These are phyloP conservation scores for Cryptococcus jaspeensis DNA, from an alignment of 1,284 basidiomycete species.

Conservation along the genomic window DNA sequence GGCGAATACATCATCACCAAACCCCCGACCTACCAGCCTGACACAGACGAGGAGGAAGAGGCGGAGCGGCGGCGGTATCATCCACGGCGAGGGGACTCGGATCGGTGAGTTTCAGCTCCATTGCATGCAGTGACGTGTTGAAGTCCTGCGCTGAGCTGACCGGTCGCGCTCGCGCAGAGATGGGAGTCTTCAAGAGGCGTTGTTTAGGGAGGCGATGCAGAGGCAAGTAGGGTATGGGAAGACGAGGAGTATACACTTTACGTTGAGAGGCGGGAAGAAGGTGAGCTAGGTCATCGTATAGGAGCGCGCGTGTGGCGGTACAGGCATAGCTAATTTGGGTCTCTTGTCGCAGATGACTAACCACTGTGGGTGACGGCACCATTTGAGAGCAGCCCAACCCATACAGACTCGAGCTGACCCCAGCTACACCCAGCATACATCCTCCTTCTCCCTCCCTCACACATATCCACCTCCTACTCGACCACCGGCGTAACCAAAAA, in stretches of 20 bases:
- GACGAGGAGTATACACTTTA: slow-evolving; percentile 33
- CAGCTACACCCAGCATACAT: slow-evolving; percentile 24
- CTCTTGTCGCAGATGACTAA: slow-evolving; percentile 23
- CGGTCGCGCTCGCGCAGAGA: slow-evolving; percentile 3
- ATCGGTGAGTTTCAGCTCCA: neutral
- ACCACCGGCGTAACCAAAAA: slow-evolving; percentile 25
- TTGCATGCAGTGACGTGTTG: neutral
- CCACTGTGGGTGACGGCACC: slow-evolving; percentile 33
- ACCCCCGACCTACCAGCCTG: slow-evolving; percentile 18
- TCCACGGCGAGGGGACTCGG: neutral
- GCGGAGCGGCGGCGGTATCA: slow-evolving; percentile 13
- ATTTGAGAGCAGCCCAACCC: too few species aligned
- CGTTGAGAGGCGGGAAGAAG: slow-evolving; percentile 29
- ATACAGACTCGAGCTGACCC: neutral
- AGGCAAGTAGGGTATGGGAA: slow-evolving; percentile 16
- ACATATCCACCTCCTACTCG: slow-evolving; percentile 11
- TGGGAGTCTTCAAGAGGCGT: slow-evolving; percentile 31
- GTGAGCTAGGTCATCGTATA: slow-evolving; percentile 14
- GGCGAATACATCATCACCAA: slow-evolving; percentile 33
- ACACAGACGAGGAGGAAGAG: slow-evolving; percentile 26
- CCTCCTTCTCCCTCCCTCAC: slow-evolving; percentile 20
- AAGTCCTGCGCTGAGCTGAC: slow-evolving; percentile 1
- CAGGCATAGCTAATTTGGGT: neutral
- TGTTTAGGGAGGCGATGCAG: slow-evolving; percentile 23
- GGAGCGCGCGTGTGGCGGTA: too few species aligned